Evolutionary conservation across 176 grass and related monocot species (phyloP).

Genomic region (Carex pumila): DNA sequence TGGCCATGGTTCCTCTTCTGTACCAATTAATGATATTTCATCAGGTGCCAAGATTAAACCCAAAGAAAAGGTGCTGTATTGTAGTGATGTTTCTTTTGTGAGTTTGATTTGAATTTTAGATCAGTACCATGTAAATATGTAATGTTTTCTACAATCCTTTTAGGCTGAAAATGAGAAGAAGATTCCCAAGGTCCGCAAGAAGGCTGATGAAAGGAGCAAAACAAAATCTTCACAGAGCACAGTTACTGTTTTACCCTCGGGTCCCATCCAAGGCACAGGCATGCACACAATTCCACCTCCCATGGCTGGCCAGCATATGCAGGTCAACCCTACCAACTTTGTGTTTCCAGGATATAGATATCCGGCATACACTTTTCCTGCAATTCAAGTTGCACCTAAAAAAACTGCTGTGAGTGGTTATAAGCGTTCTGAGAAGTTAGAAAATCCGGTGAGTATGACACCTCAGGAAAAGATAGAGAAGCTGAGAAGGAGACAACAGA

Average conservation of each 20-base stretch:
- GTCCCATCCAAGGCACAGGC: constrained; percentile 18
- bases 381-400: constrained; percentile 27
- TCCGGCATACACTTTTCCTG: constrained; percentile 28
- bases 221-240: constrained; percentile 8
- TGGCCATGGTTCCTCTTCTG: constrained; percentile 43
- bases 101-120: not conserved
- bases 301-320: constrained; percentile 13
- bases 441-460: constrained; percentile 32
- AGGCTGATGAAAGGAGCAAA: constrained; percentile 32
- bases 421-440: not conserved
- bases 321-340: constrained; percentile 24
- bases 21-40: constrained; percentile 38
- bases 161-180: constrained; percentile 33
- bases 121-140: not conserved
- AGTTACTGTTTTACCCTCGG: constrained; percentile 13
- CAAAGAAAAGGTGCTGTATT: constrained; percentile 55
- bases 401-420: constrained; percentile 20
- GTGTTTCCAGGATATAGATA: constrained; percentile 37
- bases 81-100: not conserved
- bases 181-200: constrained; percentile 23
- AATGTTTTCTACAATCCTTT: constrained; percentile 5
- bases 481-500: constrained; percentile 42
- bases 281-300: constrained; percentile 14
- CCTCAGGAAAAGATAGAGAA: constrained; percentile 64
- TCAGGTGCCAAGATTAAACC: constrained; percentile 26